Evolutionary conservation across 169 alveolate species (phyloP).

Genomic region (Plasmodium chabaudi): DNA sequence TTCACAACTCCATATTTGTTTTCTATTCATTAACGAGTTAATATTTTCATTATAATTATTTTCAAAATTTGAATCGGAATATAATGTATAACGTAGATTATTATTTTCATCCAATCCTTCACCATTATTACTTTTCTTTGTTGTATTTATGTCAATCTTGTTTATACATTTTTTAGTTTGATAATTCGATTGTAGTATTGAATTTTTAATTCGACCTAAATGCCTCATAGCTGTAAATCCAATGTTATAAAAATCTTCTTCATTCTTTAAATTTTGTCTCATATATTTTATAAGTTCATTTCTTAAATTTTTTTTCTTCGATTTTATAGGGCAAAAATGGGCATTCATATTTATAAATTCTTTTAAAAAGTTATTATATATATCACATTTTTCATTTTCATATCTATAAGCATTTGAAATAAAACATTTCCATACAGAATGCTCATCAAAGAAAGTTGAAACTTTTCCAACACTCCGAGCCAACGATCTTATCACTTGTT

Average conservation of each 20-base stretch:
- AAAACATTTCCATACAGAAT: slow-evolving; percentile 54
- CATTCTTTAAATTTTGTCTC: slow-evolving; percentile 19
- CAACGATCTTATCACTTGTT: slow-evolving; percentile 34
- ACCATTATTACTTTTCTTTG: background rate
- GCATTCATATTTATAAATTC: slow-evolving; percentile 11
- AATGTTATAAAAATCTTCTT: slow-evolving; percentile 18
- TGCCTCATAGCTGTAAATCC: slow-evolving; percentile 72
- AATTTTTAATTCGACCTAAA: slow-evolving; percentile 37
- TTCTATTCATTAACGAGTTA: background rate
- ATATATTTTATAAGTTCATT: slow-evolving; percentile 45
- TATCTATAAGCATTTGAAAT: slow-evolving; percentile 41
- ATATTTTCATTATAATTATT: slow-evolving; percentile 18
- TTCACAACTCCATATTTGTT: background rate
- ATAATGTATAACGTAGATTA: slow-evolving; percentile 2
- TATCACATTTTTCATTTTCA: slow-evolving; percentile 57
- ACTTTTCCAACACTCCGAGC: slow-evolving; percentile 33
- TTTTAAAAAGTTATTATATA: slow-evolving; percentile 49
- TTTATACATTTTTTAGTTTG: background rate
- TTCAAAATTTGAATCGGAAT: slow-evolving; percentile 35
- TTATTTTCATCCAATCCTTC: background rate
- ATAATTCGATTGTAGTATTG: background rate
- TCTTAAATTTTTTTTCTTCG: slow-evolving; percentile 44
- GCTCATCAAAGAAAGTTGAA: slow-evolving; percentile 31
- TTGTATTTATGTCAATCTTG: background rate
- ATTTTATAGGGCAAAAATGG: slow-evolving; percentile 58